phyloP scores from a whole-genome alignment of 2,329 filamentous ascomycete genomes.

The Pyricularia grisea region DNA sequence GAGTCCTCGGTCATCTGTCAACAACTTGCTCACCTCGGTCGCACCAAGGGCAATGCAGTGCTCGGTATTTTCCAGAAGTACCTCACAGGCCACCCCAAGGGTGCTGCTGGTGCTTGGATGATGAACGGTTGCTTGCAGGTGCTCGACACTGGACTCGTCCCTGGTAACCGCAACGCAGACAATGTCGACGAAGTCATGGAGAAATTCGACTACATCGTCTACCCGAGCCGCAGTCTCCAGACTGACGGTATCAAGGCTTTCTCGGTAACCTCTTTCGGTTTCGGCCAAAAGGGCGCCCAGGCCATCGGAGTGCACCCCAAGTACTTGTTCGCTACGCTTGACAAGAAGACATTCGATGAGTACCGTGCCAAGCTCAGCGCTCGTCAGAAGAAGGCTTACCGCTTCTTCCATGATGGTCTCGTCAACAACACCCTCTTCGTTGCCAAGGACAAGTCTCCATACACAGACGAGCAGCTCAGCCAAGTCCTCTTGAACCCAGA shows the following conservation, averaged over 20 bases:
- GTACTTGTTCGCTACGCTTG: conserved; percentile 91
- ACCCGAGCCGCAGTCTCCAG: conserved; percentile 89
- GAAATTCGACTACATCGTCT: conserved; percentile 95
- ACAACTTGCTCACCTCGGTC: conserved; percentile 88
- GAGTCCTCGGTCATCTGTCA: conserved; percentile 96
- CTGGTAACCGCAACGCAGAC: conserved; percentile 95
- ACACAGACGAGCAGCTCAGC: conserved; percentile 77
- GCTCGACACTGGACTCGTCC: conserved; percentile 85
- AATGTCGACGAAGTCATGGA: conserved; percentile 96
- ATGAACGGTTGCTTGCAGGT: conserved; percentile 97
- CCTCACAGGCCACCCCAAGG: conserved; percentile 96
- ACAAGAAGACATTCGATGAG: conserved; percentile 68
- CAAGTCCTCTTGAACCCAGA: conserved; percentile 90
- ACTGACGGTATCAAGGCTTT: conserved; percentile 98
- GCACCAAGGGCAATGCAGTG: conserved; percentile 92
- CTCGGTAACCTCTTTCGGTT: conserved; percentile 97
- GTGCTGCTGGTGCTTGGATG: conserved; percentile 99
- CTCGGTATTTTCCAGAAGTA: conserved; percentile 99
- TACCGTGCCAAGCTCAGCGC: conserved; percentile 87
- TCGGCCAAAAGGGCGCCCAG: conserved; percentile 97
- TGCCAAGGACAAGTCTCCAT: conserved; percentile 85
- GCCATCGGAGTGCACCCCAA: conserved; percentile 94
- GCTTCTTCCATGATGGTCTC: conserved; percentile 96
- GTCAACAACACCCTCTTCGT: conserved; percentile 98
- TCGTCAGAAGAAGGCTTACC: conserved; percentile 96